Evolutionary conservation across 169 alveolate genomes (phyloP).

Genomic region (Plasmodium relictum): DNA sequence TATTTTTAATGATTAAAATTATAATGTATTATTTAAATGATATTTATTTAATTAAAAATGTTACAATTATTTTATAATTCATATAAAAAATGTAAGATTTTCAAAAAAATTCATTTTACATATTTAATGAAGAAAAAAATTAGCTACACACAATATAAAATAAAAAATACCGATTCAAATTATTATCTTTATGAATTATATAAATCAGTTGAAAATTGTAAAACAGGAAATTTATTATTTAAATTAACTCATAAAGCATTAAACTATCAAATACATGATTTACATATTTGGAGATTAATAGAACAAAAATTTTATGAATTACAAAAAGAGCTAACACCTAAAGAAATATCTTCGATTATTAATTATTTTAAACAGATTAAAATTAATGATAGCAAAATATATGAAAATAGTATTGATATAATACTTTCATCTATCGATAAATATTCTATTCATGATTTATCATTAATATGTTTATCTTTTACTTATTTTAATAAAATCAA

Average conservation of each 20-base stretch:
- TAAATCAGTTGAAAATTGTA: constrained; percentile 60
- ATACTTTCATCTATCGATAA: constrained; percentile 75
- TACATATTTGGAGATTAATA: constrained; percentile 80
- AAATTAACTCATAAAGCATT: constrained; percentile 79
- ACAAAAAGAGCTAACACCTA: constrained; percentile 76
- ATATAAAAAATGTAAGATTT: constrained; percentile 4
- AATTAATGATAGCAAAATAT: constrained; percentile 79
- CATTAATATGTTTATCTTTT: constrained; percentile 79
- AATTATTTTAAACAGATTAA: constrained; percentile 85
- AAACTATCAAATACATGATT: constrained; percentile 82
- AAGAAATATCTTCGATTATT: constrained; percentile 82
- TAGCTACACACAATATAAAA: constrained; percentile 48
- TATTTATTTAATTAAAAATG: not conserved
- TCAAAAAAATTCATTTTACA: not conserved
- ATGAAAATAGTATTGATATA: constrained; percentile 77
- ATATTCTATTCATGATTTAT: constrained; percentile 81
- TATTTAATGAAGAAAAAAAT: constrained; percentile 13
- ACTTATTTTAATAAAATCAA: constrained; percentile 67
- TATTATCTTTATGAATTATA: constrained; percentile 41
- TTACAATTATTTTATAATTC: not conserved
- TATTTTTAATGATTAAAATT: no score
- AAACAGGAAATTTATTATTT: constrained; percentile 48
- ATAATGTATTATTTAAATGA: no score
- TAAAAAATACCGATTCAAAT: constrained; percentile 1
- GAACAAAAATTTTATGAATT: constrained; percentile 77